These are phyloP conservation scores for Ilex aquifolium DNA, from an alignment of 257 asterid species.

Conservation along the genomic window DNA sequence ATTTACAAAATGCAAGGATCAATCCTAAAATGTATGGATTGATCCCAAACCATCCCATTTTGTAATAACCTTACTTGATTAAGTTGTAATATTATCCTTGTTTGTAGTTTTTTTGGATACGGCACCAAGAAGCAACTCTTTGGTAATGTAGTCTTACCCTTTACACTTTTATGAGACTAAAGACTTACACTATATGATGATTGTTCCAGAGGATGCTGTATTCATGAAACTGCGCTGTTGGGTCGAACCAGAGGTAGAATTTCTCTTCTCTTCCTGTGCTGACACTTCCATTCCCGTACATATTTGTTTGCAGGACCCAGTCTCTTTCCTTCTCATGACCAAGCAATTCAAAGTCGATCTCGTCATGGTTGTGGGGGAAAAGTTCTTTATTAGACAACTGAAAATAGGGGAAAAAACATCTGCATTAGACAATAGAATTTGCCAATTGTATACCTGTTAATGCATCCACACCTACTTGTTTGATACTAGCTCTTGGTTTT, in stretches of 20 bases:
- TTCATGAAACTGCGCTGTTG: slow-evolving; percentile 59
- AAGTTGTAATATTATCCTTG: too few species aligned
- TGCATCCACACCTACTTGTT: too few species aligned
- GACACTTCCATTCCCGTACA: slow-evolving; percentile 85
- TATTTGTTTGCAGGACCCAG: slow-evolving; percentile 75
- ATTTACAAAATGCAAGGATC: too few species aligned
- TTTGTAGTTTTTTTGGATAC: too few species aligned
- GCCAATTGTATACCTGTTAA: too few species aligned
- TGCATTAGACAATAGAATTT: too few species aligned
- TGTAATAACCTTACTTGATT: too few species aligned
- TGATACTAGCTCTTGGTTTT: too few species aligned
- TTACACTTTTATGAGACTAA: background rate
- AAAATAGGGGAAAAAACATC: background rate
- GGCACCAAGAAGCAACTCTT: too few species aligned
- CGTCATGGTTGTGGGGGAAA: slow-evolving; percentile 77
- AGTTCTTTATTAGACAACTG: slow-evolving; percentile 59
- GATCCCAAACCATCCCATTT: too few species aligned
- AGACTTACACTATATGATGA: slow-evolving; percentile 69
- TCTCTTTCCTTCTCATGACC: slow-evolving; percentile 76
- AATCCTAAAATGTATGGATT: too few species aligned
- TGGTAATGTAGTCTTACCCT: too few species aligned
- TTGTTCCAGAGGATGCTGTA: slow-evolving; percentile 78
- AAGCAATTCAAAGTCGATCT: slow-evolving; percentile 73
- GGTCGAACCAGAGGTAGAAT: slow-evolving; percentile 87
- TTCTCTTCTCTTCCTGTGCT: slow-evolving; percentile 79